Conservation (phyloP, 352 stramenopile species). For the Pythium biforme region DNA sequence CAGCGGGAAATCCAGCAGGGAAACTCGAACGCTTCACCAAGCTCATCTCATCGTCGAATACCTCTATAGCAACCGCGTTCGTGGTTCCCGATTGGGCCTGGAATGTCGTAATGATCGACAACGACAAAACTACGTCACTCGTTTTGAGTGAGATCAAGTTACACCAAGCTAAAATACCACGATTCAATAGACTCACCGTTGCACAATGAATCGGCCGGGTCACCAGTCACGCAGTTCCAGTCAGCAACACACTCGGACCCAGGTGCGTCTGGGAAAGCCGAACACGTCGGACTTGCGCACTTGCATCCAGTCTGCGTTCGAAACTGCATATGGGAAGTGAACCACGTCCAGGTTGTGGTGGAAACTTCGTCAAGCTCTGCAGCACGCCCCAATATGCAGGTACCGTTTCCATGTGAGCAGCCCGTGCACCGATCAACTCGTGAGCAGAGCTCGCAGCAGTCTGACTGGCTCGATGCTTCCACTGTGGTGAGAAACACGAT, state of each 20-base stretch:
- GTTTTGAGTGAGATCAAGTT: neutral
- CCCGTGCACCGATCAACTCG: slow-evolving; percentile 13
- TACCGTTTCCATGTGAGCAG: slow-evolving; percentile 11
- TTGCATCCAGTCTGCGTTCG: slow-evolving; percentile 16
- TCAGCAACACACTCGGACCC: slow-evolving; percentile 22
- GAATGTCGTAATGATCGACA: slow-evolving; percentile 11
- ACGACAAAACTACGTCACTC: slow-evolving; percentile 11
- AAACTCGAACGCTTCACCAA: slow-evolving; percentile 10
- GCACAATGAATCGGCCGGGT: neutral
- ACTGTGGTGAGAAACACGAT: slow-evolving; percentile 9
- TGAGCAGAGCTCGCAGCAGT: slow-evolving; percentile 21
- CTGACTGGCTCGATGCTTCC: neutral
- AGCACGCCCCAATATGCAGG: slow-evolving; percentile 21
- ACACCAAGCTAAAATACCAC: neutral
- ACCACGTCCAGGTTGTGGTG: neutral
- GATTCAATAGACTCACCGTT: neutral
- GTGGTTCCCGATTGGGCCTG: neutral
- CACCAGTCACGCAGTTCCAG: neutral
- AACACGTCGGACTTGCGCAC: slow-evolving; percentile 18
- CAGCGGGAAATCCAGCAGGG: neutral
- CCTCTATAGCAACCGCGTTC: slow-evolving; percentile 12
- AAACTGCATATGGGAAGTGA: slow-evolving; percentile 6
- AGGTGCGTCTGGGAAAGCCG: neutral
- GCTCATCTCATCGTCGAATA: slow-evolving; percentile 20
- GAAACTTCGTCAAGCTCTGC: neutral